phyloP scores from a whole-genome alignment of 176 grass and related monocot genomes.

The Phoenix roebelenii region DNA sequence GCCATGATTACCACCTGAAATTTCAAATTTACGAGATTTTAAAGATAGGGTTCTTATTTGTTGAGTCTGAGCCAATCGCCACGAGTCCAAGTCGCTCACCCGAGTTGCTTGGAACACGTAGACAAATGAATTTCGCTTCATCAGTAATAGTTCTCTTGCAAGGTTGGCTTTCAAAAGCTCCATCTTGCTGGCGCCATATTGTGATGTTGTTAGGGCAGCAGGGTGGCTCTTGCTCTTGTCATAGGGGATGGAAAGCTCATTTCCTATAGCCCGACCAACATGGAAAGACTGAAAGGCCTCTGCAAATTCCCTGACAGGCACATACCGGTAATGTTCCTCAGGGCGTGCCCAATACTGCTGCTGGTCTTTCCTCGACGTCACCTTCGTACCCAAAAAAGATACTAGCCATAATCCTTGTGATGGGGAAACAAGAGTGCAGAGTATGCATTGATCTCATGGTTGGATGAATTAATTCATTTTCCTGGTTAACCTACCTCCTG shows the following conservation, averaged over 20 bases:
- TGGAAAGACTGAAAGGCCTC: conserved; percentile 53
- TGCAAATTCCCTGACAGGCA: conserved; percentile 56
- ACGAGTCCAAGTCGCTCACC: conserved; percentile 16
- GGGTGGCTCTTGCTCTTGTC: conserved; percentile 70
- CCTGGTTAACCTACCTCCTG: conserved; percentile 48
- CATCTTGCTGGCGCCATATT: conserved; percentile 49
- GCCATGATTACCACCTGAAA: conserved; percentile 47
- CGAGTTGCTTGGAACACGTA: conserved; percentile 73
- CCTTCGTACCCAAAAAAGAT: conserved; percentile 15
- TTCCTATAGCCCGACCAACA: conserved; percentile 30
- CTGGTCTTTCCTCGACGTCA: conserved; percentile 79
- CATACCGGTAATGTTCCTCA: conserved; percentile 41
- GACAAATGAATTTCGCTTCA: conserved; percentile 97
- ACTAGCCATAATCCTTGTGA: background rate
- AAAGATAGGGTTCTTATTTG: too few relatives aligned
- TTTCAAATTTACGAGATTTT: too few relatives aligned
- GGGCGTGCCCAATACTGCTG: conserved; percentile 51
- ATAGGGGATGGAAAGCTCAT: conserved; percentile 48
- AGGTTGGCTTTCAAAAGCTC: conserved; percentile 77
- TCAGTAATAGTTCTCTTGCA: conserved; percentile 64
- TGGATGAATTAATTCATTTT: too few relatives aligned
- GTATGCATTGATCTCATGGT: too few relatives aligned
- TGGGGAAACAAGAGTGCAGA: background rate
- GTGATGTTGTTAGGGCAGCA: conserved; percentile 59
- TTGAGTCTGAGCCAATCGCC: too few relatives aligned